Percentiles rank a stretch among this genome's conserved stretches.
These are phyloP conservation scores for Pichia norvegensis DNA, from an alignment of 1,139 yeast genomes.

Conservation along the genomic window DNA sequence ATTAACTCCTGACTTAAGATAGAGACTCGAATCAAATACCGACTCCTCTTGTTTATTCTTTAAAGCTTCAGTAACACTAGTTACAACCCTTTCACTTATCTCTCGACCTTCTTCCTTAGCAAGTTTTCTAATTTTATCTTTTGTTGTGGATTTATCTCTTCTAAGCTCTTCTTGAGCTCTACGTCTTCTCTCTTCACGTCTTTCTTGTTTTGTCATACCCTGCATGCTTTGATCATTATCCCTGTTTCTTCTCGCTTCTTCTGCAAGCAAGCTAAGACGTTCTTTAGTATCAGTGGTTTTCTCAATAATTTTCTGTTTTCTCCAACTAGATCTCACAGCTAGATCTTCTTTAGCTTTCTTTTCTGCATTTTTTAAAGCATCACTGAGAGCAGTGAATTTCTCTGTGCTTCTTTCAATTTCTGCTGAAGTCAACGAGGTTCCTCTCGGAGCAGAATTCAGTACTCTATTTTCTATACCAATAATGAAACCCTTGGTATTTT, in stretches of 20 bases:
- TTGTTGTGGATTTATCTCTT: constrained; percentile 39
- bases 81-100: constrained; percentile 45
- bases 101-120: constrained; percentile 44
- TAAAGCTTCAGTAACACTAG: constrained; percentile 36
- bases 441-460: constrained; percentile 26
- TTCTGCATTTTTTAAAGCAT: constrained; percentile 73
- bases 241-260: constrained; percentile 36
- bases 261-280: constrained; percentile 51
- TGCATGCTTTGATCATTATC: background rate
- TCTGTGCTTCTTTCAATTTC: constrained; percentile 42
- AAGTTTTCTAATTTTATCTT: constrained; percentile 35
- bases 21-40: constrained; percentile 50
- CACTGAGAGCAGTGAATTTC: constrained; percentile 55
- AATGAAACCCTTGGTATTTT: constrained; percentile 86
- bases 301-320: constrained; percentile 45
- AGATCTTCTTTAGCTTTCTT: constrained; percentile 65
- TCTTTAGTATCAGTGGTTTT: constrained; percentile 56
- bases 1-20: constrained; percentile 36
- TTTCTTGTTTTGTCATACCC: constrained; percentile 12
- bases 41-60: constrained; percentile 28
- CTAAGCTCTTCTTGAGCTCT: constrained; percentile 41
- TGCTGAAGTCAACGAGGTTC: constrained; percentile 32
- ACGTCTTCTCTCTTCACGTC: constrained; percentile 37
- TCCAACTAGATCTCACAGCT: constrained; percentile 48
- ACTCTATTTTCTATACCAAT: constrained; percentile 74